Evolutionary conservation across 805 yeast genomes (phyloP).

Genomic region (Debaryomyces prosopidis): DNA sequence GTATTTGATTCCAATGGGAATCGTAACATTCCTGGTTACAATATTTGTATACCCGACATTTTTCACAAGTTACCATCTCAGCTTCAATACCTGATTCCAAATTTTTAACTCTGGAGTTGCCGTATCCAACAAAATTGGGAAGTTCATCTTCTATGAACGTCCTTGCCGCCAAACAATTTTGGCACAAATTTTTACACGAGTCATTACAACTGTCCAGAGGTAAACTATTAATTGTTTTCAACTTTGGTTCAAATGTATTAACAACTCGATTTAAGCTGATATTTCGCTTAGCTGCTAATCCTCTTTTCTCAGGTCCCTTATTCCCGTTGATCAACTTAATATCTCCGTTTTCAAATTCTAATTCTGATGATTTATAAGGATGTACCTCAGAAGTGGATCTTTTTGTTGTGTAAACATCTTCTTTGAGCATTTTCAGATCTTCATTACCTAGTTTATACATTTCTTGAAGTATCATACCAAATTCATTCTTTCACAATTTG

Average conservation of each 20-base stretch:
- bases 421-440: too few species aligned
- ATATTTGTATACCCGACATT: slow-evolving; percentile 2
- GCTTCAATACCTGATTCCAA: not conserved
- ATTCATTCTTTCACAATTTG: too few species aligned
- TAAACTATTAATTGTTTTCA: not conserved
- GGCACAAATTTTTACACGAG: slow-evolving; percentile 4
- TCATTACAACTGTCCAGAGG: slow-evolving; percentile 1
- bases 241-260: not conserved
- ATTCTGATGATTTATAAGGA: not conserved
- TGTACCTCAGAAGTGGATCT: not conserved
- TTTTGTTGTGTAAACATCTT: too few species aligned
- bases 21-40: slow-evolving; percentile 3
- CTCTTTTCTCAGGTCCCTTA: slow-evolving; percentile 6
- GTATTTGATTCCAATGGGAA: slow-evolving; percentile 2
- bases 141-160: not conserved
- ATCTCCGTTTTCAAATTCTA: not conserved
- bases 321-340: not conserved
- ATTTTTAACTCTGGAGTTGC: too few species aligned
- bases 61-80: slow-evolving; percentile 3
- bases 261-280: not conserved
- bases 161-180: slow-evolving; percentile 2
- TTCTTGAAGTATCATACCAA: too few species aligned
- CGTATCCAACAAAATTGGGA: not conserved
- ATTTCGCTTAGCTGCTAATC: not conserved
- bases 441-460: too few species aligned